phyloP scores from a whole-genome alignment of 192 early-diverging fungal genomes.

The Coemansia sp. region DNA sequence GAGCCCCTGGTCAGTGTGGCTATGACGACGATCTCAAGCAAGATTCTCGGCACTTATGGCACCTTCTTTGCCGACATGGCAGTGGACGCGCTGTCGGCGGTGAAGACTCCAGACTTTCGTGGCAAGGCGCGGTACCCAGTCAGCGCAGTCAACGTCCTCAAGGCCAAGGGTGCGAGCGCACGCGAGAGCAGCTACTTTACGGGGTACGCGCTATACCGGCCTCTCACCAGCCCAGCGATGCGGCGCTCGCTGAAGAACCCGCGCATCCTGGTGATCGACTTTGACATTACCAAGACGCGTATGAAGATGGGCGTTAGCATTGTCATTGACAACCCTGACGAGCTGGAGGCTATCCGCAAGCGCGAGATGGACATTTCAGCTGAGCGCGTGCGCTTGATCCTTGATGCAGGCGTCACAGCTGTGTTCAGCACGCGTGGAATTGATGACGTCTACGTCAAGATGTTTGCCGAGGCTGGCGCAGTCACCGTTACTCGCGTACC shows the following conservation, averaged over 20 bases:
- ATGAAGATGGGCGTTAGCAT: slow-evolving; percentile 99
- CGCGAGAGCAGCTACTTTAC: slow-evolving; percentile 83
- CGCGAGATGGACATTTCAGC: slow-evolving; percentile 96
- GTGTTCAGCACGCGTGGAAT: slow-evolving; percentile 98
- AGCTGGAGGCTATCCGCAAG: slow-evolving; percentile 91
- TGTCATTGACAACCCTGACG: slow-evolving; percentile 96
- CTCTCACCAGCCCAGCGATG: slow-evolving; percentile 95
- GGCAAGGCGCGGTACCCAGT: slow-evolving; percentile 93
- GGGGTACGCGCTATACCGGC: slow-evolving; percentile 98
- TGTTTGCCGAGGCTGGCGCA: slow-evolving; percentile 97
- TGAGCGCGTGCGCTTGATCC: slow-evolving; percentile 93
- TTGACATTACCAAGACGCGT: slow-evolving; percentile 96
- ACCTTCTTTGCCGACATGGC: slow-evolving; percentile 96
- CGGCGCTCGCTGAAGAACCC: slow-evolving; percentile 81
- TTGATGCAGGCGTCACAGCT: slow-evolving; percentile 94
- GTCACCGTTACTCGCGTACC: slow-evolving; percentile 94
- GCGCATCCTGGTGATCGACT: slow-evolving; percentile 96
- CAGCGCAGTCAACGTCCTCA: slow-evolving; percentile 95
- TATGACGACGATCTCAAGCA: slow-evolving; percentile 96
- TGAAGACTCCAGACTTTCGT: slow-evolving; percentile 79
- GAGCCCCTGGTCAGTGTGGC: slow-evolving; percentile 95
- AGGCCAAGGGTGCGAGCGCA: slow-evolving; percentile 93
- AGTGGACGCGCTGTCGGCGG: slow-evolving; percentile 89
- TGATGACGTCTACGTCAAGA: slow-evolving; percentile 97
- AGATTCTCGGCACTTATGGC: slow-evolving; percentile 97